Evolutionary conservation across 768 basidiomycete species (phyloP).

Genomic region (Calvatia gigantea): DNA sequence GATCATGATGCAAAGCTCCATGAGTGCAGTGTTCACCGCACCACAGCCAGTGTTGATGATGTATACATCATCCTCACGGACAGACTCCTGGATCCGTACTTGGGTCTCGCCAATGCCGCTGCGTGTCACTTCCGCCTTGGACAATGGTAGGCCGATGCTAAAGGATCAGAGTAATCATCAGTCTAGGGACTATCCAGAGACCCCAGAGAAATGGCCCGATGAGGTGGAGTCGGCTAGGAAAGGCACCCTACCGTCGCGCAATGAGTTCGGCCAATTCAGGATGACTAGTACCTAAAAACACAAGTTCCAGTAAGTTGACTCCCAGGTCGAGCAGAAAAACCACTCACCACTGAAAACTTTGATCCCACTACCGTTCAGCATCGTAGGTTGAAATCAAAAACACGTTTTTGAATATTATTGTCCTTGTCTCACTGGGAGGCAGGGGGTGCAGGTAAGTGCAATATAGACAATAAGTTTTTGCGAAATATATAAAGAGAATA

Average conservation of each 20-base stretch:
- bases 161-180: slow-evolving; percentile 20
- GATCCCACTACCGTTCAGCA: slow-evolving; percentile 56
- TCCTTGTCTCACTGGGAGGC: neutral
- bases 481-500: slow-evolving; percentile 5
- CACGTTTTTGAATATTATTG: neutral
- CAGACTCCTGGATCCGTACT: slow-evolving; percentile 90
- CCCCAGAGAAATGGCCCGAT: slow-evolving; percentile 7
- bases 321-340: slow-evolving; percentile 5
- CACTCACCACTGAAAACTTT: slow-evolving; percentile 52
- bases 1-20: slow-evolving; percentile 99
- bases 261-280: slow-evolving; percentile 94
- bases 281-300: slow-evolving; percentile 79
- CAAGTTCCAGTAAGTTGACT: slow-evolving; percentile 1
- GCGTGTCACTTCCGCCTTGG: slow-evolving; percentile 82
- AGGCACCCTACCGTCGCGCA: slow-evolving; percentile 71
- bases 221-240: slow-evolving; percentile 15
- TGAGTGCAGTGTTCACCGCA: slow-evolving; percentile 87
- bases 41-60: slow-evolving; percentile 94
- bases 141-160: slow-evolving; percentile 88
- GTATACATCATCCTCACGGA: slow-evolving; percentile 98
- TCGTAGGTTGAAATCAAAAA: slow-evolving; percentile 20
- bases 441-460: too few relatives aligned
- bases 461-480: slow-evolving; percentile 7
- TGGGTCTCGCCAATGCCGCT: slow-evolving; percentile 90
- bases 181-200: neutral